Conservation (phyloP, 2,329 filamentous ascomycete species). For the Epichloe gansuensis region DNA sequence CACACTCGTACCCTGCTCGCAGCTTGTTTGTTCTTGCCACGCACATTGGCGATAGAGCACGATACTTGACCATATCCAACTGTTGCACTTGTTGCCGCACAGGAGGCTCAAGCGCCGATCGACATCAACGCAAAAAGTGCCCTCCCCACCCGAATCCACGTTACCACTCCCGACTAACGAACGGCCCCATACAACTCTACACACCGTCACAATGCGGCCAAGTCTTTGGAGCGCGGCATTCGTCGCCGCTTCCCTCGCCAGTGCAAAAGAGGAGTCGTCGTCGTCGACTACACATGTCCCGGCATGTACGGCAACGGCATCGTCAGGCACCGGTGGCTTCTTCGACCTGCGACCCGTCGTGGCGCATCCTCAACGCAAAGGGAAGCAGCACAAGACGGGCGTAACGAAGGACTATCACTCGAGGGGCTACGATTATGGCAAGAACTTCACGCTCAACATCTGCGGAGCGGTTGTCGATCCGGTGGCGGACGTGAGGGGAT, state of each 20-base stretch:
- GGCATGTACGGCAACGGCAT: conserved; percentile 43
- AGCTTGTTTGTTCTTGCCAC: too few relatives aligned
- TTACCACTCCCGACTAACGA: neutral
- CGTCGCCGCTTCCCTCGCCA: conserved; percentile 21
- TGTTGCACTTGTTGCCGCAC: too few relatives aligned
- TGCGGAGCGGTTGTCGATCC: conserved; percentile 62
- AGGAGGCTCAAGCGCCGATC: neutral
- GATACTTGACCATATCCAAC: too few relatives aligned
- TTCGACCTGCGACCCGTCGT: conserved; percentile 45
- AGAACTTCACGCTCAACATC: conserved; percentile 76
- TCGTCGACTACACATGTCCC: conserved; percentile 31
- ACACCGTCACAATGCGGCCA: conserved; percentile 15
- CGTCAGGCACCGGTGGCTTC: conserved; percentile 42
- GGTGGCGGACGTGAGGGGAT: conserved; percentile 48
- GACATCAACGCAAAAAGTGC: neutral
- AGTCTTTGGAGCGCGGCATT: conserved; percentile 18
- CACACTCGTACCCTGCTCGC: too few relatives aligned
- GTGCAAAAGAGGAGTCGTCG: conserved; percentile 24
- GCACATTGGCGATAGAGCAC: too few relatives aligned
- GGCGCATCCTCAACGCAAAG: conserved; percentile 31
- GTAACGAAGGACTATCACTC: conserved; percentile 45
- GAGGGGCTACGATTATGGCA: conserved; percentile 62
- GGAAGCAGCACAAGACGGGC: conserved; percentile 29
- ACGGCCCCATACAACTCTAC: neutral
- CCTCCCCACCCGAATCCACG: neutral